Evolutionary conservation across 2,329 filamentous ascomycete genomes (phyloP), one percentile per base, ranked within the genome.

Genomic region (Trichoderma simmonsii): DNA sequence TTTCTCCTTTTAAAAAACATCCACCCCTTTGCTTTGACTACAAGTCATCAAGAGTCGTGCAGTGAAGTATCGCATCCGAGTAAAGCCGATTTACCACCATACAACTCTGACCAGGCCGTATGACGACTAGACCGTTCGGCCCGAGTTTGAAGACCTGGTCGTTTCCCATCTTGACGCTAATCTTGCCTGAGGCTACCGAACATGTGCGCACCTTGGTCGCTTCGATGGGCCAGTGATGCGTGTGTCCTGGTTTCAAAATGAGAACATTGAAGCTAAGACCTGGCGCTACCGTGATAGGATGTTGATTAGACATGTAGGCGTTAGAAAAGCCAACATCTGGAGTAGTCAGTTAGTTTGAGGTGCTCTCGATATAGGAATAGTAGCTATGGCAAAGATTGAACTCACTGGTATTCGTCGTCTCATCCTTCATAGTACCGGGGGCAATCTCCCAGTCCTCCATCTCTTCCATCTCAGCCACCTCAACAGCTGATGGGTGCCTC

Each of bases 381-480:
- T 14, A 39, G 24, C 15, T 11, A 36, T 14, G 34, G 32, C 8
- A 14, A 4, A 36, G 1, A 24, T 39, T 34, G 7, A 39, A 79
- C 83, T 74, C 77, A 85, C 84, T 84, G 32, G 81, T 78, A 1
- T 76, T 75, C 1, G 77, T 74, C 1, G 72, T 71, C 4, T 77
- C 73, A 39, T 81, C 78, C 9, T 75, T 76, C 34, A 84, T 76
- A 26, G 82, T 80, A 18, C 84, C 84, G 1, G 84, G 84, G 0
- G 84, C 83, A 60, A 85, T 73, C 74, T 86, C 84, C 83, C 83
- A 85, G 3, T 79, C 78, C 73, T 85, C 83, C 78, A 84, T 82
- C 65, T 83, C 77, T 6, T 81, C 57, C 21, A 54, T 36, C 3
- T 34, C 36, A 4, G 61, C 18, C n/a, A 28, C 18, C 57, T 62